Base-by-base conservation (phyloP, 805 yeast genomes). In the Millerozyma miso region DNA sequence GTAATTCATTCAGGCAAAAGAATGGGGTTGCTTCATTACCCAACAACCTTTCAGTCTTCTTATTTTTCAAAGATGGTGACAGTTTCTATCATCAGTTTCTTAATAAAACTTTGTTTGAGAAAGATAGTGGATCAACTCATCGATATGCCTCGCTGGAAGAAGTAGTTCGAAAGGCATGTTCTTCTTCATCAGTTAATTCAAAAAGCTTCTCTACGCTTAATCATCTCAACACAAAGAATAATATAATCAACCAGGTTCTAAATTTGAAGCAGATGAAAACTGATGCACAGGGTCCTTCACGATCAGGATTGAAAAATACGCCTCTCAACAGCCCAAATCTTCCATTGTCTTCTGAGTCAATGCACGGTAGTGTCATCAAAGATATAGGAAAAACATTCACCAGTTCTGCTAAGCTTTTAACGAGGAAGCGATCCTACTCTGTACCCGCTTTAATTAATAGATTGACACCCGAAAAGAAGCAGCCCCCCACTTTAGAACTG, bases 51-150 rank as follows among this genome's bases (percentile, higher is more conserved):
- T 79, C 82, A 47, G 79, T 79, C 47, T 76, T 89, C 49, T 74
- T 87, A 58, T 83, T 87, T 46, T 82, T 87, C 56, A 66, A 71
- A 16, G 60, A 63, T 7, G 83, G 81, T 1, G 46, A 56, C 3
- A 62, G 63, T 2, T 67, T 82, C 39, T 65, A 67, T 38, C 55
- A 65, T 2, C 65, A 66, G 0, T 58, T 81, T 33, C 58, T 63
- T 13, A 32, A 32, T 13, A n/a, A 13, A 15, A 32, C 34, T 5
- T 7, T 23, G 6, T 23, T 23, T 23, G 29, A 23, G 10, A 23
- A 23, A 6, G 10, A 23, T n/a, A n/a, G n/a, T n/a, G n/a, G n/a
- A n/a, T n/a, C n/a, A n/a, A n/a, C n/a, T n/a, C n/a, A n/a, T n/a
- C n/a, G n/a, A n/a, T n/a, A n/a, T n/a, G n/a, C n/a, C n/a, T n/a